These are phyloP conservation scores for Erodium chrysanthum DNA, from an alignment of 441 rosid genomes.

Conservation along the genomic window DNA sequence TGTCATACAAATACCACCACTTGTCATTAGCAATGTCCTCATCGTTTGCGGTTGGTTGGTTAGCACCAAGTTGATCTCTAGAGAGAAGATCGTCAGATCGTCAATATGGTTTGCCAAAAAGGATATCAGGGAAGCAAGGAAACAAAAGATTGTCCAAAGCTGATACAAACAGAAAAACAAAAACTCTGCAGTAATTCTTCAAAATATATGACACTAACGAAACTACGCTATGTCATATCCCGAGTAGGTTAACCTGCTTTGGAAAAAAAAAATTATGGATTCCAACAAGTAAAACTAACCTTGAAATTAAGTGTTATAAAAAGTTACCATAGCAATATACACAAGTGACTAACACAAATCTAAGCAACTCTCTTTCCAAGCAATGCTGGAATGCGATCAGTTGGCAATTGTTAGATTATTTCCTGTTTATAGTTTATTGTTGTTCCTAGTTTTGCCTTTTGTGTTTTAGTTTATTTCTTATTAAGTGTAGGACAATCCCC, in stretches of 20 bases:
- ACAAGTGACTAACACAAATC: too few relatives aligned
- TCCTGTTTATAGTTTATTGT: too few relatives aligned
- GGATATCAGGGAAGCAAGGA: neutral
- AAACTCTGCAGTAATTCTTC: neutral
- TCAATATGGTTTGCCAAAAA: constrained; percentile 6
- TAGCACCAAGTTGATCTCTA: constrained; percentile 41
- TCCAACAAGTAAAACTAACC: neutral
- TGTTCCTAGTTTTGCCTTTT: too few relatives aligned
- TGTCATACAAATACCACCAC: constrained; percentile 92
- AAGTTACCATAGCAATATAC: too few relatives aligned
- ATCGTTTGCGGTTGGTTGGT: constrained; percentile 34
- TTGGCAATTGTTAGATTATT: too few relatives aligned
- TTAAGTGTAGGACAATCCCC: too few relatives aligned
- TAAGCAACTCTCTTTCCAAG: too few relatives aligned
- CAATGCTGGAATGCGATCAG: too few relatives aligned
- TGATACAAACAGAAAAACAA: neutral
- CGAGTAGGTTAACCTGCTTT: neutral
- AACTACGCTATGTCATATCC: neutral
- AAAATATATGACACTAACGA: neutral
- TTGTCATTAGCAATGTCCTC: constrained; percentile 42
- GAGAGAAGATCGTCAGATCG: constrained; percentile 18
- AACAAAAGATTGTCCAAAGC: neutral
- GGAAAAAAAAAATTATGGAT: neutral
- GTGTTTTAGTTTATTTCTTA: too few relatives aligned
- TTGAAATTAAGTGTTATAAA: neutral